Conservation (phyloP, 1,284 basidiomycete species). For the Cutaneotrichosporon dermatis region DNA sequence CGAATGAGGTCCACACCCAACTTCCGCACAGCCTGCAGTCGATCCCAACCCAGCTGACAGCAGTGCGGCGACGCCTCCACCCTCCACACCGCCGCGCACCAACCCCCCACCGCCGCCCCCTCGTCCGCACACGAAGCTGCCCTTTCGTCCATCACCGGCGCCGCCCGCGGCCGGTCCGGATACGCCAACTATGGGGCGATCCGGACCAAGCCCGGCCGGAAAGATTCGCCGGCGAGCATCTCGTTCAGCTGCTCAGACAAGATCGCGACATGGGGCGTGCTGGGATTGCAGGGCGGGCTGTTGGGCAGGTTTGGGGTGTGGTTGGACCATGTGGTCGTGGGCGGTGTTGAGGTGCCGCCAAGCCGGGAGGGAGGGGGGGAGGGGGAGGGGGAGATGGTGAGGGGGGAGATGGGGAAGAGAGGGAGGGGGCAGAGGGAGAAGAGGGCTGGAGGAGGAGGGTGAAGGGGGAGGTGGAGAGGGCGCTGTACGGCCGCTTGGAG, state of each 20-base stretch:
- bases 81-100: slow-evolving; percentile 64
- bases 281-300: slow-evolving; percentile 81
- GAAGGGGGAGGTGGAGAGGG: slow-evolving; percentile 57
- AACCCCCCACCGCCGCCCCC: slow-evolving; percentile 56
- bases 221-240: slow-evolving; percentile 71
- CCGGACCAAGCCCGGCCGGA: slow-evolving; percentile 81
- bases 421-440: background rate
- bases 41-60: slow-evolving; percentile 4
- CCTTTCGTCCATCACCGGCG: slow-evolving; percentile 16
- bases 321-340: slow-evolving; percentile 62
- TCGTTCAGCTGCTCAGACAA: slow-evolving; percentile 91
- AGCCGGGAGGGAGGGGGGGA: no score
- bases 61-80: slow-evolving; percentile 88
- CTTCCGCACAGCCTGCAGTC: no score
- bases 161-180: slow-evolving; percentile 70
- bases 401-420: no score
- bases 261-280: slow-evolving; percentile 71
- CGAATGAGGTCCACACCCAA: no score
- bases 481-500: slow-evolving; percentile 48
- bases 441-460: slow-evolving; percentile 58
- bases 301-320: slow-evolving; percentile 59
- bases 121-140: background rate
- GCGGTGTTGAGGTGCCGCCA: slow-evolving; percentile 55
- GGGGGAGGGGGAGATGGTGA: slow-evolving; percentile 36
- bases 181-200: slow-evolving; percentile 69